phyloP scores from a whole-genome alignment of 2,329 filamentous ascomycete genomes.

The Exophiala phaeomuriformis region DNA sequence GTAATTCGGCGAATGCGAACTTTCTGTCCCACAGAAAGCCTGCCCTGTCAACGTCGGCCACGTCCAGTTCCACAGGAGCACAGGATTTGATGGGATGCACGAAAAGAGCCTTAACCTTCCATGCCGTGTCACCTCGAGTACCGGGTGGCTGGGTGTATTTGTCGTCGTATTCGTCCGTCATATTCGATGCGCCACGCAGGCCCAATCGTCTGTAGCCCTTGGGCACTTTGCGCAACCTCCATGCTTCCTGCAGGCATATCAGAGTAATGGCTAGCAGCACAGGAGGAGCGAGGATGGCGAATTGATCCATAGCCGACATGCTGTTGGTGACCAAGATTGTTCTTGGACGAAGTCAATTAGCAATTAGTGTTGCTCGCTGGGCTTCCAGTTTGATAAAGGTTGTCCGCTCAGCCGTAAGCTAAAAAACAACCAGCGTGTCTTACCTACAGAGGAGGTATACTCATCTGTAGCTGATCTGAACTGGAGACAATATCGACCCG shows the following conservation, averaged over 20 bases:
- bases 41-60: conserved; percentile 56
- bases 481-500: too few relatives aligned
- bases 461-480: too few relatives aligned
- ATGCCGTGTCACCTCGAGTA: conserved; percentile 32
- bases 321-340: neutral
- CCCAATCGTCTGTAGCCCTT: conserved; percentile 49
- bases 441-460: too few relatives aligned
- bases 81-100: conserved; percentile 83
- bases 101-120: conserved; percentile 61
- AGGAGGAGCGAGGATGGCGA: conserved; percentile 4
- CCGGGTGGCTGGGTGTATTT: conserved; percentile 40
- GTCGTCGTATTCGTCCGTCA: conserved; percentile 50
- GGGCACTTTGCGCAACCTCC: neutral
- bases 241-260: conserved; percentile 6
- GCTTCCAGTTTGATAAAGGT: too few relatives aligned
- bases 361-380: too few relatives aligned
- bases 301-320: conserved; percentile 3
- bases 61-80: conserved; percentile 62
- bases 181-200: conserved; percentile 44
- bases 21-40: conserved; percentile 75
- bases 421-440: too few relatives aligned
- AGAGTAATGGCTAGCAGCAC: conserved; percentile 8
- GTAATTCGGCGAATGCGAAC: conserved; percentile 68
- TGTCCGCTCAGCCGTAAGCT: too few relatives aligned
- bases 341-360: neutral